A percentile compares a stretch with the other conserved stretches of the same genome.
phyloP scores from a whole-genome alignment of 2,329 filamentous ascomycete genomes.

The Coniochaeta sp. region DNA sequence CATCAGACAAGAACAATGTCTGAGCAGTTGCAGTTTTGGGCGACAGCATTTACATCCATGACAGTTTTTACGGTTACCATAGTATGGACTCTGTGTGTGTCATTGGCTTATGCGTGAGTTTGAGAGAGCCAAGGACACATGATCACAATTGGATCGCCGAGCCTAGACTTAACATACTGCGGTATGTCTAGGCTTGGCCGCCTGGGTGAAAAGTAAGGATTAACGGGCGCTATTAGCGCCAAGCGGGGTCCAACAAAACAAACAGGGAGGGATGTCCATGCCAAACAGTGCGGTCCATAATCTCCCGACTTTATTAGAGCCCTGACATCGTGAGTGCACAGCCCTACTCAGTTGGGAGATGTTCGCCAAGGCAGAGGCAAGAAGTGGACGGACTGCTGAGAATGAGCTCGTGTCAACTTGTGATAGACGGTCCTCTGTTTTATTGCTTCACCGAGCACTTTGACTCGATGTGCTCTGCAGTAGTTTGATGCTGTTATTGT shows the following conservation, averaged over 20 bases:
- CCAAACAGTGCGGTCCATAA: too few species aligned
- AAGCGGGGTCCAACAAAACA: neutral
- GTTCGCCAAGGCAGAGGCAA: neutral
- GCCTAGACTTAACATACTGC: too few species aligned
- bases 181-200: neutral
- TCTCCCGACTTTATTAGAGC: too few species aligned
- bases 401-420: neutral
- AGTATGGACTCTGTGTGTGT: neutral
- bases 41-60: neutral
- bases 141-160: neutral
- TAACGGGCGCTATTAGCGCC: neutral
- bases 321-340: too few species aligned
- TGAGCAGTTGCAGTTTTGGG: neutral
- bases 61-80: too few species aligned
- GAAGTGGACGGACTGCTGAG: neutral
- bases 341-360: neutral
- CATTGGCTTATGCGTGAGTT: neutral
- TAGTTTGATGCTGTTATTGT: neutral
- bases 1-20: neutral
- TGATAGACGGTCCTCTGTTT: neutral
- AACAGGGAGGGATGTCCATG: neutral
- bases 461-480: neutral
- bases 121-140: neutral
- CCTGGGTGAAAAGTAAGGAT: neutral
- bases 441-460: neutral